Conservation (phyloP, 495 filamentous ascomycete species). For the Aspergillus hancockii region DNA sequence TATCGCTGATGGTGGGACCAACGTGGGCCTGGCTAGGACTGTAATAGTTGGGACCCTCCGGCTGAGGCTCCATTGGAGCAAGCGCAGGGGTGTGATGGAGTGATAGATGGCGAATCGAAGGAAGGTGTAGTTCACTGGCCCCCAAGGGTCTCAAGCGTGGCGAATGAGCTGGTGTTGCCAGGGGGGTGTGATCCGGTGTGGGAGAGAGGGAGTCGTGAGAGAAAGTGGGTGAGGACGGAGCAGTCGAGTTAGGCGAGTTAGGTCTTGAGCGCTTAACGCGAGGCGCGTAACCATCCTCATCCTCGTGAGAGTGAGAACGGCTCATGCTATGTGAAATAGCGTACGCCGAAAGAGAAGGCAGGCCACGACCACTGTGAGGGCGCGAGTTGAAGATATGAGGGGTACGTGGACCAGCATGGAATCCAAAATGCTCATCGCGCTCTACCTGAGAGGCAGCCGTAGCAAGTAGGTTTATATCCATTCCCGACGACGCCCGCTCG, state of each 20-base stretch:
- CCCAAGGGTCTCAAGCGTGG: constrained; percentile 82
- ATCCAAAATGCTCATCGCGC: constrained; percentile 64
- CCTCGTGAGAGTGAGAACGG: constrained; percentile 86
- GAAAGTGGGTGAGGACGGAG: constrained; percentile 96
- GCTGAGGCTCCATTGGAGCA: constrained; percentile 85
- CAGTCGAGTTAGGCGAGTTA: constrained; percentile 91
- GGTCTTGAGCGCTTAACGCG: constrained; percentile 85
- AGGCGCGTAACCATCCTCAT: constrained; percentile 71
- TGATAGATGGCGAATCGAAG: constrained; percentile 84
- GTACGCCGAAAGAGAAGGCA: constrained; percentile 81
- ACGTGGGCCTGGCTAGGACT: constrained; percentile 52
- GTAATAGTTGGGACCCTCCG: constrained; percentile 58
- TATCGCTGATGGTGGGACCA: constrained; percentile 84
- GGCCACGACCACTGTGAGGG: constrained; percentile 58
- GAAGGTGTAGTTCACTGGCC: constrained; percentile 70
- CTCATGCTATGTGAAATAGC: constrained; percentile 82
- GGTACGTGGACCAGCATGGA: constrained; percentile 36
- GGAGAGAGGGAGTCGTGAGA: constrained; percentile 95
- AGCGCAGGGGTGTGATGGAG: constrained; percentile 86
- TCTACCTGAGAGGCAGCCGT: constrained; percentile 88
- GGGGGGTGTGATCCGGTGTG: constrained; percentile 93
- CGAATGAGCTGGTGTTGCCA: constrained; percentile 94
- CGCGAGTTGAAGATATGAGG: constrained; percentile 58
- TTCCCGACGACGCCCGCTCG: constrained; percentile 50
- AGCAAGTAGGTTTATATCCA: constrained; percentile 88